A percentile compares a stretch with the other conserved stretches of the same genome.
These are phyloP conservation scores for Globisporangium acanthophoron DNA, from an alignment of 352 stramenopile genomes.

Conservation along the genomic window DNA sequence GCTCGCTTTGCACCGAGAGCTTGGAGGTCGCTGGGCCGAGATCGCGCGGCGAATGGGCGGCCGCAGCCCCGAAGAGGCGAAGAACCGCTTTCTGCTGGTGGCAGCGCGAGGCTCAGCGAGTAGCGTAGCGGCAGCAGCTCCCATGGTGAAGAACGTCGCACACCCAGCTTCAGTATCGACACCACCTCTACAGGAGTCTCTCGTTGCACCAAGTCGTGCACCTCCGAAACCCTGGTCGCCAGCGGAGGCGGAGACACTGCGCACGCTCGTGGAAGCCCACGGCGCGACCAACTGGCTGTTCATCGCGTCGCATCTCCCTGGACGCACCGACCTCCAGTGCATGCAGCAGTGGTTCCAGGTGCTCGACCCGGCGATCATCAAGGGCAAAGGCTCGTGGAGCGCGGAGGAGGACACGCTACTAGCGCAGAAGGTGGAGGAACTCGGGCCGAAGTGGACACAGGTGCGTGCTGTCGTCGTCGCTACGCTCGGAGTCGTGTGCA, in stretches of 20 bases:
- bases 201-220: background rate
- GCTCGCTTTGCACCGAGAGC: slow-evolving; percentile 21
- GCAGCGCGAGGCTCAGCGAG: slow-evolving; percentile 6
- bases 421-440: slow-evolving; percentile 28
- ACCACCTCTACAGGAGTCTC: background rate
- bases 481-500: background rate
- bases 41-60: slow-evolving; percentile 27
- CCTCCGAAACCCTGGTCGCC: slow-evolving; percentile 16
- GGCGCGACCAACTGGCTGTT: slow-evolving; percentile 68
- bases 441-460: slow-evolving; percentile 56
- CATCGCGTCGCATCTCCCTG: slow-evolving; percentile 61
- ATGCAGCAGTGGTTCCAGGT: slow-evolving; percentile 74
- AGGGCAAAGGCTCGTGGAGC: slow-evolving; percentile 59
- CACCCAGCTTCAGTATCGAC: background rate
- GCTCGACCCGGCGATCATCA: slow-evolving; percentile 39
- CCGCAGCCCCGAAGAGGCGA: slow-evolving; percentile 45
- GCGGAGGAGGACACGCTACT: slow-evolving; percentile 39
- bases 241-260: slow-evolving; percentile 29
- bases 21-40: slow-evolving; percentile 28
- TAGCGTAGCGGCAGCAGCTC: background rate
- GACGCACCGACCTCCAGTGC: slow-evolving; percentile 68
- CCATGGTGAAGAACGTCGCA: background rate
- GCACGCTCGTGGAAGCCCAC: slow-evolving; percentile 29
- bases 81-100: slow-evolving; percentile 40
- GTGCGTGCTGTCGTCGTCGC: slow-evolving; percentile 14